phyloP scores from a whole-genome alignment of 805 yeast genomes.

The Wickerhamomyces silvicola region DNA sequence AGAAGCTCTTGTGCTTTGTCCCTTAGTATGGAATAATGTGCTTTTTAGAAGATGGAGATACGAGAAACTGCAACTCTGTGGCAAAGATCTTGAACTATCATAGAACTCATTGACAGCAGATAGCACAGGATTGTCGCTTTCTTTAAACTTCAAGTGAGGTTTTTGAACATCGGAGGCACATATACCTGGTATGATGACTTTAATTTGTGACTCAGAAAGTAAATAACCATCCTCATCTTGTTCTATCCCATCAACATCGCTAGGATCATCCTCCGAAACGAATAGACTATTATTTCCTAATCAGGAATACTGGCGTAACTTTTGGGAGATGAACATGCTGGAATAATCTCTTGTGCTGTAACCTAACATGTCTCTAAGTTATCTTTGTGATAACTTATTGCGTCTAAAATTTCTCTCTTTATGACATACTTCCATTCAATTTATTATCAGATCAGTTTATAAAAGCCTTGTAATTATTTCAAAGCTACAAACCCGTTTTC shows the following conservation, averaged over 20 bases:
- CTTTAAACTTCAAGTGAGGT: constrained; percentile 24
- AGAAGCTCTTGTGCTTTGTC: background rate
- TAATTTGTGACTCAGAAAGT: constrained; percentile 26
- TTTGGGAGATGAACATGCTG: constrained; percentile 1
- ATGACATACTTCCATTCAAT: too few species aligned
- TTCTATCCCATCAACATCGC: constrained; percentile 1
- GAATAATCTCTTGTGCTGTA: background rate
- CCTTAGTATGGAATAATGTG: background rate
- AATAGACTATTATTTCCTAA: background rate
- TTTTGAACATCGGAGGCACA: constrained; percentile 12
- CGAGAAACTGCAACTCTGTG: background rate
- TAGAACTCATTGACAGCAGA: constrained; percentile 36
- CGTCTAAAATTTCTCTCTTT: constrained; percentile 1
- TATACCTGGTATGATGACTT: constrained; percentile 30
- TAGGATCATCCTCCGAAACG: constrained; percentile 2
- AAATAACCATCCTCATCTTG: constrained; percentile 14
- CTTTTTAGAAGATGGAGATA: background rate
- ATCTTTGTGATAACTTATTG: constrained; percentile 2
- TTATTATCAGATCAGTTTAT: too few species aligned
- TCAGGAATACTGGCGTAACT: background rate
- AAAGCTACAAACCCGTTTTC: constrained; percentile 2
- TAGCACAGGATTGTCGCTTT: constrained; percentile 23
- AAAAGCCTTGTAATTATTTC: background rate
- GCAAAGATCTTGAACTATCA: constrained; percentile 16
- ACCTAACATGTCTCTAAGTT: background rate